Evolutionary conservation across 192 early-diverging fungal species (phyloP).

Genomic region (Ambispora gerdemannii): DNA sequence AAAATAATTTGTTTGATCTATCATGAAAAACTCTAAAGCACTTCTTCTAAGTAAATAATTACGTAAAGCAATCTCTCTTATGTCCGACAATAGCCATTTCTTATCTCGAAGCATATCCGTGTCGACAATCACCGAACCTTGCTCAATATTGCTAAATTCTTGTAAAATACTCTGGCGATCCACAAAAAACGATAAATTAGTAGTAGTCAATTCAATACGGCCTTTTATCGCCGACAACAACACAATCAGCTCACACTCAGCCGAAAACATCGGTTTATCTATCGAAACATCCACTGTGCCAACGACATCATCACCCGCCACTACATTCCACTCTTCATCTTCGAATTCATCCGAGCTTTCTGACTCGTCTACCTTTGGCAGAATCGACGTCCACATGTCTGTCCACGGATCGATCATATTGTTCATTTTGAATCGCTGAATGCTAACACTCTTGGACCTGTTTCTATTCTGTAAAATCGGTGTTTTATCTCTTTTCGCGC

Average conservation of each 20-base stretch:
- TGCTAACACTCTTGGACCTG: slow-evolving; percentile 8
- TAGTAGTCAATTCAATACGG: slow-evolving; percentile 23
- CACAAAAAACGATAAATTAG: slow-evolving; percentile 13
- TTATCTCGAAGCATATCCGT: slow-evolving; percentile 25
- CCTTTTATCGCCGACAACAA: slow-evolving; percentile 23
- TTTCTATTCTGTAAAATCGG: background rate
- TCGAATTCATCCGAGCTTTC: slow-evolving; percentile 6
- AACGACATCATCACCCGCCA: slow-evolving; percentile 18
- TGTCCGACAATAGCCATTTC: slow-evolving; percentile 28
- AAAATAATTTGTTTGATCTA: slow-evolving; percentile 31
- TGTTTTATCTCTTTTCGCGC: slow-evolving; percentile 28
- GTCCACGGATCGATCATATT: slow-evolving; percentile 27
- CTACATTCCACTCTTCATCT: slow-evolving; percentile 31
- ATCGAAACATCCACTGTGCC: slow-evolving; percentile 20
- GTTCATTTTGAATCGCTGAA: slow-evolving; percentile 11
- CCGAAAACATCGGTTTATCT: slow-evolving; percentile 8
- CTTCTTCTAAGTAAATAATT: slow-evolving; percentile 26
- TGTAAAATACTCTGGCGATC: slow-evolving; percentile 25
- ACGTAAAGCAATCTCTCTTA: slow-evolving; percentile 26
- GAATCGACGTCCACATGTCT: slow-evolving; percentile 7
- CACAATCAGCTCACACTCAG: slow-evolving; percentile 28
- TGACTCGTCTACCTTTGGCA: background rate
- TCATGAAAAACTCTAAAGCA: slow-evolving; percentile 29
- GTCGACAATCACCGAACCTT: slow-evolving; percentile 26
- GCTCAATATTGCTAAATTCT: slow-evolving; percentile 29